Base-by-base conservation (phyloP, 257 asterid genomes). In the Lantana camara region DNA sequence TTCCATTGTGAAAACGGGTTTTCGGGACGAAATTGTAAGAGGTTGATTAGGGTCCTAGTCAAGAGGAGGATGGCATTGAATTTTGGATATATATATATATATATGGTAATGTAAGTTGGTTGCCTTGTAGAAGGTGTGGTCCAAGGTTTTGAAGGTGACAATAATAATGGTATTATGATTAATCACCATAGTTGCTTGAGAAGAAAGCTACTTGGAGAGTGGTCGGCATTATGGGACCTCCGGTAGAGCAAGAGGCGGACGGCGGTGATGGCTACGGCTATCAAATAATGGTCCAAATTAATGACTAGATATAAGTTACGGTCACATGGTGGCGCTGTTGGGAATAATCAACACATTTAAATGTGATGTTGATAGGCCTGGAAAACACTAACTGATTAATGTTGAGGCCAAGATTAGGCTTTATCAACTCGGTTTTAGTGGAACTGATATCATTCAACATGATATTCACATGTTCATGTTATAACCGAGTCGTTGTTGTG, bases 281-380 rank as follows among this genome's bases (percentile, higher is more conserved):
- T 27, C 32, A 27, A 27, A 27, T 0, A 13, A 52, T 23, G 58
- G 12, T 52, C 32, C 29, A 7, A 11, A 21, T 17, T 9, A 10
- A 48, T 48, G 54, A 35, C 4, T 27, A 27, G 5, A 5, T 27
- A 27, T 27, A 5, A 27, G 32, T 27, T 35, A 27, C 7, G 40
- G 27, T 42, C 45, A 45, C 67, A 46, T 60, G 56, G 65, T 59
- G 16, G 50, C 4, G 35, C 4, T 57, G 32, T 21, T 21, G 0
- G 40, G 1, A 11, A 38, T 13, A 17, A 17, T 16, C 29, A 30
- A 27, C 20, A 16, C 46, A 47, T 27, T 32, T 34, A 38, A 48
- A 15, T 32, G 27, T 63, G 69, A 48, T 19, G 19, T 49, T 21
- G 60, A 63, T 49, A 12, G 16, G 49, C 35, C 9, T 52, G 58